Percentiles rank a stretch among this genome's conserved stretches.
Conservation (phyloP, 495 filamentous ascomycete species). For the Tuber melanosporum region DNA sequence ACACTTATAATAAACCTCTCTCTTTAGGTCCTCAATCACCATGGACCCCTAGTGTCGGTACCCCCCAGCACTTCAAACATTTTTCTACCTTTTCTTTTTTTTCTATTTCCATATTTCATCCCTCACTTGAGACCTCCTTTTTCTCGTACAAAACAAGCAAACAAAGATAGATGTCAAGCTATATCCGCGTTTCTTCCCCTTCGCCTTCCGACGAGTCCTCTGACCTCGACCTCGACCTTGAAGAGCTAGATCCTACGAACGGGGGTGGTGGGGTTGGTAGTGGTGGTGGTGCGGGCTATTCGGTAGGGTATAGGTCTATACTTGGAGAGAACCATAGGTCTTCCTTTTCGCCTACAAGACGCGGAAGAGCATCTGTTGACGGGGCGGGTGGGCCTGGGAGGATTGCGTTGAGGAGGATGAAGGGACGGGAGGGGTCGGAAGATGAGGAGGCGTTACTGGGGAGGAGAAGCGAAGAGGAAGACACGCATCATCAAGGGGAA, state of each 20-base stretch:
- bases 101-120: neutral
- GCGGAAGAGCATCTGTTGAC: neutral
- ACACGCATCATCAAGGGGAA: neutral
- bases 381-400: slow-evolving; percentile 5
- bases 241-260: slow-evolving; percentile 30
- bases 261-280: neutral
- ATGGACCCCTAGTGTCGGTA: neutral
- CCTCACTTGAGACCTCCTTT: neutral
- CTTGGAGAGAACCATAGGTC: slow-evolving; percentile 22
- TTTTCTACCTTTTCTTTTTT: neutral
- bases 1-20: neutral
- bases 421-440: slow-evolving; percentile 17
- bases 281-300: slow-evolving; percentile 2
- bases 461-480: slow-evolving; percentile 8
- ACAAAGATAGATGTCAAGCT: slow-evolving; percentile 22
- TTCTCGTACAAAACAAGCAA: neutral
- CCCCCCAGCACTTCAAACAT: neutral
- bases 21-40: neutral
- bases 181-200: slow-evolving; percentile 33
- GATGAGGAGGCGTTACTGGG: slow-evolving; percentile 39
- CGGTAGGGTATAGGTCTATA: slow-evolving; percentile 25
- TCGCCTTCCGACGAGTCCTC: slow-evolving; percentile 34
- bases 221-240: slow-evolving; percentile 39
- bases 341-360: slow-evolving; percentile 17
- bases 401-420: slow-evolving; percentile 36